phyloP scores from a whole-genome alignment of 2,329 filamentous ascomycete species.

The Colletotrichum paranaense region DNA sequence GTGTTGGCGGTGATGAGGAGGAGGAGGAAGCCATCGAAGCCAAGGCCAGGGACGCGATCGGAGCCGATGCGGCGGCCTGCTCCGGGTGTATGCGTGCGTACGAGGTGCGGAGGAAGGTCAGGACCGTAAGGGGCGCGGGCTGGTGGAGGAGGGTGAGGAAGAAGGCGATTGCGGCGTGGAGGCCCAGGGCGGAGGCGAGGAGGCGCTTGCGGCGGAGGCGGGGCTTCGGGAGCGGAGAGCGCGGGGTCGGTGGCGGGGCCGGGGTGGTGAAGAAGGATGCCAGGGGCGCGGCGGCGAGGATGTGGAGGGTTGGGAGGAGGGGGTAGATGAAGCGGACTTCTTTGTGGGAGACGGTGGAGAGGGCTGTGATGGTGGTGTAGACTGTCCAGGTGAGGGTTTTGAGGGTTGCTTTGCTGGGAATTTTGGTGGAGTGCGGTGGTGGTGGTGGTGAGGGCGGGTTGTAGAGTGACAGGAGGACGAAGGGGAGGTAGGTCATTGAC shows the following conservation, averaged over 20 bases:
- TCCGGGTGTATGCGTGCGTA: constrained; percentile 70
- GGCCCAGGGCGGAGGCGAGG: constrained; percentile 67
- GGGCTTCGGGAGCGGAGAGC: constrained; percentile 40
- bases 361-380: constrained; percentile 66
- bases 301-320: constrained; percentile 85
- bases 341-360: constrained; percentile 91
- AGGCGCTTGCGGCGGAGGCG: constrained; percentile 63
- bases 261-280: constrained; percentile 71
- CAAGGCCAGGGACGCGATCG: constrained; percentile 38
- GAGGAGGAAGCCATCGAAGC: constrained; percentile 42
- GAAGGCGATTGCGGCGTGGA: constrained; percentile 77
- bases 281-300: constrained; percentile 78
- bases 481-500: constrained; percentile 85
- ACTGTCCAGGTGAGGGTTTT: constrained; percentile 66
- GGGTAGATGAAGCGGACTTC: constrained; percentile 98
- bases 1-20: constrained; percentile 37
- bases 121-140: constrained; percentile 79
- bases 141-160: constrained; percentile 86
- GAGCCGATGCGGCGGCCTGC: constrained; percentile 32
- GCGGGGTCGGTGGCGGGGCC: constrained; percentile 40
- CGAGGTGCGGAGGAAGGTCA: constrained; percentile 79
- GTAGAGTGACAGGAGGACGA: constrained; percentile 74
- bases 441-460: constrained; percentile 46
- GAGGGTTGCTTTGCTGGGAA: constrained; percentile 47
- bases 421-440: constrained; percentile 41